A percentile compares a stretch with the other conserved stretches of the same genome.
Evolutionary conservation across 2,329 filamentous ascomycete genomes (phyloP).

Genomic region (Epichloe typhina): DNA sequence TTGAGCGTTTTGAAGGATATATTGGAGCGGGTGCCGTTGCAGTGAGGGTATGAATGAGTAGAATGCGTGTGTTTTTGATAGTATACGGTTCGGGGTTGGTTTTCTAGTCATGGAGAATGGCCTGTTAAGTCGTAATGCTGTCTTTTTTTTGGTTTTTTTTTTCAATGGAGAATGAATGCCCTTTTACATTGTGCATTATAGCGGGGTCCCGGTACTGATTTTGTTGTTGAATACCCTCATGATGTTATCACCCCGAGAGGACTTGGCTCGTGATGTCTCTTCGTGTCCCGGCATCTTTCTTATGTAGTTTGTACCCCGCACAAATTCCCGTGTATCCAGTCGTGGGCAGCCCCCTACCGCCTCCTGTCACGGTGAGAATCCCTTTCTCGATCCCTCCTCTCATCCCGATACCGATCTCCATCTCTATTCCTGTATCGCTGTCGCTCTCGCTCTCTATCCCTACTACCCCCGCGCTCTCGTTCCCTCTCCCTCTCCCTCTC

Average conservation of each 20-base stretch:
- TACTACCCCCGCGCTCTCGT: slow-evolving; percentile 23
- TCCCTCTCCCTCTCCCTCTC: slow-evolving; percentile 27
- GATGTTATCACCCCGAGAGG: no score
- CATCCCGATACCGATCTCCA: not conserved
- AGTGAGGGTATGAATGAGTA: slow-evolving; percentile 12
- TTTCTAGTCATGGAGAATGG: not conserved
- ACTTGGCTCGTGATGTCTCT: not conserved
- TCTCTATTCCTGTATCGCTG: slow-evolving; percentile 13
- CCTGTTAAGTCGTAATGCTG: not conserved
- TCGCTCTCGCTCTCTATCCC: slow-evolving; percentile 25
- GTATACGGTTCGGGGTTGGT: not conserved
- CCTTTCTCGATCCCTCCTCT: slow-evolving; percentile 1
- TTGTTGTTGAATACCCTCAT: not conserved
- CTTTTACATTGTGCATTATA: not conserved
- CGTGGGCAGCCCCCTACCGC: not conserved
- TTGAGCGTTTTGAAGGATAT: slow-evolving; percentile 29
- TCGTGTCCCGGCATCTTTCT: no score
- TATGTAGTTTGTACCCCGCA: no score
- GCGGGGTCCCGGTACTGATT: no score
- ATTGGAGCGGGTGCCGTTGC: slow-evolving; percentile 27
- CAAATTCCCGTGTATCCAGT: no score
- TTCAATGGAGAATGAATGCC: not conserved
- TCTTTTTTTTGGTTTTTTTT: not conserved
- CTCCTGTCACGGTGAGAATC: slow-evolving; percentile 10
- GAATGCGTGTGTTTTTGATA: not conserved